Evolutionary conservation across 129 eudicot genomes (phyloP), one percentile per base, ranked within the genome.

Genomic region (Daucus carota): DNA sequence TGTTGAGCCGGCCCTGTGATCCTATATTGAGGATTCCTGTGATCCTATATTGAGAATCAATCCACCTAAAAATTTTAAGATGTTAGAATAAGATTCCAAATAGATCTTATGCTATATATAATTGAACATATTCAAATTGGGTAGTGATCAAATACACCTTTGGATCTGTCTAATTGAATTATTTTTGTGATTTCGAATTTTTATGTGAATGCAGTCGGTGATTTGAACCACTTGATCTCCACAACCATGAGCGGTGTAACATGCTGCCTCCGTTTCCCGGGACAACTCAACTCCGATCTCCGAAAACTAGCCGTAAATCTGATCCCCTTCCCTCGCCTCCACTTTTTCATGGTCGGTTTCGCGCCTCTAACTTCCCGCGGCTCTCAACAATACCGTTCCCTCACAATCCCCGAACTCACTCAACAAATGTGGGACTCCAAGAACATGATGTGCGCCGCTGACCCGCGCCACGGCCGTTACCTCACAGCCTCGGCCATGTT

Each of bases 211-310:
- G 5, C 57, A 72, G 75, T 72, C 43, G 97, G 97, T 62, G 97
- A 96, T 68, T 90, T 90, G 85, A 92, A 80, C 71, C 75, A 72
- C 75, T 43, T 72, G 75, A 72, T 72, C 75, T 72, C 75, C 46
- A 72, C 75, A 40, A 72, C 75, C 8, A 72, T 72, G 75, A 72
- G 75, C 15, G 75, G 75, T 17, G 75, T 72, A 26, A 72, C 75
- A 24, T 72, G 75, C 36, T 72, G 75, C 57, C 75, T 72, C 57
- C 75, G 75, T 12, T 72, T 72, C 75, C 75, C 75, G 14, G 75
- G 75, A 13, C 75, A 72, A 43, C 75, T 72, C 75, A 72, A 72
- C 75, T 72, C 75, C n/a, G 75, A 72, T 43, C 75, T 72, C 24
- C 75, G 75, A 15, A 72, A 72, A 43, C 75, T 72, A 1, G 75